Base-by-base conservation (phyloP, 176 grass and related monocot species). In the Tillandsia leiboldiana region DNA sequence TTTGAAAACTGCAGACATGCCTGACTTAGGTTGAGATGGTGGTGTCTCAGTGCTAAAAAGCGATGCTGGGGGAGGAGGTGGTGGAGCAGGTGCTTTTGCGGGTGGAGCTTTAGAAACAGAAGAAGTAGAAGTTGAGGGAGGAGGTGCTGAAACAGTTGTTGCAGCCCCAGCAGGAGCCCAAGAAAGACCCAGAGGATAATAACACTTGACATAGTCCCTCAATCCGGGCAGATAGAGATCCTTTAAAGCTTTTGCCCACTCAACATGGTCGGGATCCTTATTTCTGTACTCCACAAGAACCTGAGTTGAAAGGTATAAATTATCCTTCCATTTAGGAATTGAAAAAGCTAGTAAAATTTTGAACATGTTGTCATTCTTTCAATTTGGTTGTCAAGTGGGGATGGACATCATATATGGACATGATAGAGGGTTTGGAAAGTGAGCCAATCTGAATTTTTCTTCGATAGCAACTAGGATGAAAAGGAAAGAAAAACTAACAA, bases 171-270 rank as follows among this genome's bases (percentile, higher is more conserved):
- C 75, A 1, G 82, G 27, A 72, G 75, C 82, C 95, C 95, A 99
- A 12, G 77, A 79, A 81, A 82, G 89, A 66, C 95, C 95, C 49
- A 93, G 76, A 64, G 90, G 90, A 50, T 93, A 94, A 78, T 87
- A 74, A n/a, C 83, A 80, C 73, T 99, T 99, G n/a, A 99, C 87
- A 81, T 86, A 99, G 75, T 99, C 90, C 50, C 90, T 76, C 72
- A 99, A 78, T 52, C 87, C 85, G 66, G 95, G 82, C 20, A 86
- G 14, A 65, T 93, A 99, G 11, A 99, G 80, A 70, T 99, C 95
- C 72, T 99, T 99, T 78, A 99, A 81, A 74, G 95, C 84, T 87
- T 94, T 99, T 29, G 80, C 81, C 95, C 90, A 99, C 70, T 99
- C 90, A 77, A 94, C 82, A 83, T 99, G 95, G 65, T 93, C 90